Conservation (phyloP, 2,329 filamentous ascomycete species). For the Celoporthe dispersa region DNA sequence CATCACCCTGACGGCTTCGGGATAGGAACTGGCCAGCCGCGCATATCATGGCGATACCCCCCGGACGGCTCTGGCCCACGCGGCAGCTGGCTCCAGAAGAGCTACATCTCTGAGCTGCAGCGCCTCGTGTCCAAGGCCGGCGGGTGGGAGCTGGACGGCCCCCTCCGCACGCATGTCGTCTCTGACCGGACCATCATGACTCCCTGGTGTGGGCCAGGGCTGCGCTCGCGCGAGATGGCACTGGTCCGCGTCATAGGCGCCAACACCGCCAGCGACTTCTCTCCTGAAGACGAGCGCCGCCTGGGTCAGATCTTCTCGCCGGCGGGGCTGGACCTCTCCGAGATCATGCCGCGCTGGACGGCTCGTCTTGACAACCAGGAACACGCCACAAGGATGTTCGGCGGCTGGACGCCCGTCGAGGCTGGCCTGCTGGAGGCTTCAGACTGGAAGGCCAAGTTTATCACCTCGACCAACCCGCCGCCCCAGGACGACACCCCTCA, state of each 20-base stretch:
- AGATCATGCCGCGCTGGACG: not conserved
- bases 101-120: constrained; percentile 23
- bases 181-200: constrained; percentile 14
- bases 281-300: not conserved
- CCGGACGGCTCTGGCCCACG: constrained; percentile 2
- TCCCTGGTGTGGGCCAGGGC: constrained; percentile 15
- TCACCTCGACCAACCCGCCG: constrained; percentile 20
- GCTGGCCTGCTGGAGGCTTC: constrained; percentile 18
- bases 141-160: not conserved
- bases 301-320: not conserved
- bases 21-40: constrained; percentile 20
- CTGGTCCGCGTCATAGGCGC: constrained; percentile 16
- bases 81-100: constrained; percentile 22
- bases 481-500: constrained; percentile 21
- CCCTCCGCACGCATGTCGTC: constrained; percentile 10
- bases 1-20: constrained; percentile 28
- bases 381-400: not conserved
- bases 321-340: not conserved
- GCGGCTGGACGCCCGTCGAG: constrained; percentile 22
- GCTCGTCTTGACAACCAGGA: not conserved
- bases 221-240: constrained; percentile 24
- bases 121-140: not conserved
- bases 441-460: constrained; percentile 28
- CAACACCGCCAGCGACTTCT: constrained; percentile 6
- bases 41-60: constrained; percentile 26